Evolutionary conservation across 2,329 filamentous ascomycete species (phyloP), one percentile per base, ranked within the genome.

Genomic region (Colletotrichum coccodes): DNA sequence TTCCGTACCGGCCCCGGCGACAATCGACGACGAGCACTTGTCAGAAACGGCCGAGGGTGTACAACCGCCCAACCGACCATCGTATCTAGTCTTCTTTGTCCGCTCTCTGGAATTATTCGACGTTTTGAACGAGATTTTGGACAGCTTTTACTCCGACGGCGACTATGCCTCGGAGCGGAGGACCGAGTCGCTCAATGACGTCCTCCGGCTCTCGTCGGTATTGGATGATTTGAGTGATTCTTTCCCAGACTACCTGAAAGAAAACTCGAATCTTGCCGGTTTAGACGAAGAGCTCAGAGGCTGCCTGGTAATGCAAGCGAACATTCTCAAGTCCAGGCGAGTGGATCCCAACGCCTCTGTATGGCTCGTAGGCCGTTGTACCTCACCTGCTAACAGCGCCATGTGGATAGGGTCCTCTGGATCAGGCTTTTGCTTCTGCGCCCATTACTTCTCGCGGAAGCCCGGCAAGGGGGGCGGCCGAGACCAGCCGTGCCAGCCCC

Each of bases 21-120:
- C 69, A 0, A 76, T 79, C 34, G 78, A 79, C 56, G 77, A 79
- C 44, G 75, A 79, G 60, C 73, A 73, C 38, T 50, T 79, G 0
- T 72, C 70, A 3, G 42, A 60, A 2, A 66, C 42, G 1, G 60
- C 59, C 3, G 72, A 77, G 54, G 76, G 72, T 11, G 26, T 14
- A 2, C 76, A 79, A 36, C 75, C 72, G 3, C 42, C 42, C 0
- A 38, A 63, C 0, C 34, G 69, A 1, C 72, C 72, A 5, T 77
- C 77, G 1, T 71, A 71, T 1, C 52, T 79, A n/a, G 72, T 63
- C 4, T 53, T 73, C 4, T 72, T 74, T 26, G 53, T 73, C 3
- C 72, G 73, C 36, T 72, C 73, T 0, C 44, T 71, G 0, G 65
- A 72, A 18, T 60, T 74, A 8, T 70, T 72, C 9, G 66, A 73